Evolutionary conservation across 2,329 filamentous ascomycete species (phyloP).

Genomic region (Ophiostoma novo-ulmi): DNA sequence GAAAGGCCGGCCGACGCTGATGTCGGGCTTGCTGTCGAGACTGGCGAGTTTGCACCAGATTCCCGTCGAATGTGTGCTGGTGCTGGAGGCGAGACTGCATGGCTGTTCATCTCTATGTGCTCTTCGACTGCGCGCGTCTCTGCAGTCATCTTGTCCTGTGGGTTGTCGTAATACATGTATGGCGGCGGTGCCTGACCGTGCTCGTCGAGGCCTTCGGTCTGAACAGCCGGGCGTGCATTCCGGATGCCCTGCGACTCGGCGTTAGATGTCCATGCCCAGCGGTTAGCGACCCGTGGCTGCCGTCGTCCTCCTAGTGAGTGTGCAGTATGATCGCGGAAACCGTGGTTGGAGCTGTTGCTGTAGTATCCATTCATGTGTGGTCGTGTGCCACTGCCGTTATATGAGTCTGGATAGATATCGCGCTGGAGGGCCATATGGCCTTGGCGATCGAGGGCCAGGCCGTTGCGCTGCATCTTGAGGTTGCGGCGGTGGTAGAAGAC

Average conservation of each 20-base stretch:
- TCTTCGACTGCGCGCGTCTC: neutral
- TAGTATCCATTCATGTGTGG: conserved; percentile 2
- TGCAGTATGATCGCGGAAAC: neutral
- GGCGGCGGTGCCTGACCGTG: conserved; percentile 31
- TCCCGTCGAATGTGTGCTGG: conserved; percentile 5
- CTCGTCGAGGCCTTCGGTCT: conserved; percentile 31
- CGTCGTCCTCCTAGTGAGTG: neutral
- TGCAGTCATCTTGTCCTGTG: neutral
- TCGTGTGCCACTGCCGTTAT: neutral
- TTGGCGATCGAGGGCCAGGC: conserved; percentile 21
- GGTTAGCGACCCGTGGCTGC: conserved; percentile 20
- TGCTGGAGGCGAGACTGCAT: neutral
- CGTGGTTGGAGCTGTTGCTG: conserved; percentile 2
- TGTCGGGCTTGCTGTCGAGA: neutral
- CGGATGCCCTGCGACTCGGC: neutral
- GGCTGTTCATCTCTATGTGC: neutral
- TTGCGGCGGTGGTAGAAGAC: conserved; percentile 19
- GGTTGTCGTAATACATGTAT: conserved; percentile 21
- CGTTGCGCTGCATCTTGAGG: neutral
- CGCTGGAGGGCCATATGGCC: conserved; percentile 23
- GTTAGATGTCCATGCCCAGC: conserved; percentile 24
- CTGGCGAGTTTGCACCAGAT: neutral
- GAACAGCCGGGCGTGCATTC: neutral
- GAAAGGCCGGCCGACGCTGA: neutral
- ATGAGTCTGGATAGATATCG: conserved; percentile 20